phyloP scores from a whole-genome alignment of 1,284 basidiomycete species.

The Heterobasidion occidentale region DNA sequence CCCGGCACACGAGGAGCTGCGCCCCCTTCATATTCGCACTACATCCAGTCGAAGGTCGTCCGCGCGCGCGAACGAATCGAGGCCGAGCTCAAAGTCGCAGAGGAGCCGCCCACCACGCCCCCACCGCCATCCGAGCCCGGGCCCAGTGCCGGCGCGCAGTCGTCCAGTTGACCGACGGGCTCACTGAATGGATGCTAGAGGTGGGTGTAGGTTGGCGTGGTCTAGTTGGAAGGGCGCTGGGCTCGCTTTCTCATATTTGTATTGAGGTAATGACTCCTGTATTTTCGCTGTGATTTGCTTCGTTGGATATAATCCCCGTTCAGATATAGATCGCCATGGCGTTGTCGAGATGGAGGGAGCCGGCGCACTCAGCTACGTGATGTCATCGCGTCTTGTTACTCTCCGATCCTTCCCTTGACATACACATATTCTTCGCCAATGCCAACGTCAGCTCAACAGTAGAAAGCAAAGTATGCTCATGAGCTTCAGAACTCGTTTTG shows the following conservation, averaged over 20 bases:
- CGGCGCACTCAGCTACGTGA: too few relatives aligned
- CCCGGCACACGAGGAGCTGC: constrained; percentile 20
- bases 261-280: neutral
- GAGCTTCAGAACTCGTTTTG: too few relatives aligned
- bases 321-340: neutral
- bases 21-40: constrained; percentile 71
- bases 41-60: constrained; percentile 95
- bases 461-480: too few relatives aligned
- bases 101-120: constrained; percentile 20
- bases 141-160: neutral
- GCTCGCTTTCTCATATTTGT: neutral
- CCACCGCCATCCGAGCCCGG: constrained; percentile 4
- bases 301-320: neutral
- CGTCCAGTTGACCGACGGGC: too few relatives aligned
- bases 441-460: too few relatives aligned
- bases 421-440: too few relatives aligned
- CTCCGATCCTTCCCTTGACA: too few relatives aligned
- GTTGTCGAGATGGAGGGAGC: too few relatives aligned
- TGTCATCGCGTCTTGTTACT: too few relatives aligned
- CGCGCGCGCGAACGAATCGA: constrained; percentile 92
- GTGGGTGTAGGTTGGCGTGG: neutral
- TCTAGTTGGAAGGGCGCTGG: neutral
- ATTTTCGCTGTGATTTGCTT: neutral
- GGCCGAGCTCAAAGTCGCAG: constrained; percentile 57
- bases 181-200: too few relatives aligned